These are phyloP conservation scores for Solanum hybrid DNA, from an alignment of 305 asterid genomes.

Conservation along the genomic window DNA sequence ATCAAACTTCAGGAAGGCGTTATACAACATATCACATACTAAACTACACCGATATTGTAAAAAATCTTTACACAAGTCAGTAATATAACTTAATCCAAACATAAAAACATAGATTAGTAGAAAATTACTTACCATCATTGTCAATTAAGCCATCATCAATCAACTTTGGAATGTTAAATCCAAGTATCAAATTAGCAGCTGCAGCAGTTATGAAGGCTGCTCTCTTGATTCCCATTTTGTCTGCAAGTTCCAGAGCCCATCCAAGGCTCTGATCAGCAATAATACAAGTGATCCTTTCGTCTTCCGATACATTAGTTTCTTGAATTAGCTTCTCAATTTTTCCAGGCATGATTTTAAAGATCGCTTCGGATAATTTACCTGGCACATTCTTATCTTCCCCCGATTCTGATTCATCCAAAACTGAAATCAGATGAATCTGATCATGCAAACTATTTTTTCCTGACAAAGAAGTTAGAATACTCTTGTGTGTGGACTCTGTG, in stretches of 20 bases:
- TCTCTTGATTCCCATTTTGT: constrained; percentile 19
- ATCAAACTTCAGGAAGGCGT: background rate
- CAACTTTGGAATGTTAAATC: constrained; percentile 29
- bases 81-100: background rate
- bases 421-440: constrained; percentile 23
- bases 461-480: constrained; percentile 9
- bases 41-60: background rate
- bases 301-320: constrained; percentile 11
- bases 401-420: constrained; percentile 32
- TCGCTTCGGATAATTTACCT: constrained; percentile 26
- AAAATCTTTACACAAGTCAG: background rate
- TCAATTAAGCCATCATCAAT: constrained; percentile 41
- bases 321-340: constrained; percentile 22
- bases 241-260: constrained; percentile 35
- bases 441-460: background rate
- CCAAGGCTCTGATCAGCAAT: constrained; percentile 35
- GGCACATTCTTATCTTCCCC: constrained; percentile 23
- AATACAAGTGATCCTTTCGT: constrained; percentile 20
- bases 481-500: constrained; percentile 24
- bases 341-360: constrained; percentile 24
- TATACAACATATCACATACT: too few relatives aligned
- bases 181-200: constrained; percentile 26
- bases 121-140: constrained; percentile 28
- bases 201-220: constrained; percentile 49
- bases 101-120: background rate